phyloP scores from a whole-genome alignment of 2,329 filamentous ascomycete species.

The Canariomyces notabilis region DNA sequence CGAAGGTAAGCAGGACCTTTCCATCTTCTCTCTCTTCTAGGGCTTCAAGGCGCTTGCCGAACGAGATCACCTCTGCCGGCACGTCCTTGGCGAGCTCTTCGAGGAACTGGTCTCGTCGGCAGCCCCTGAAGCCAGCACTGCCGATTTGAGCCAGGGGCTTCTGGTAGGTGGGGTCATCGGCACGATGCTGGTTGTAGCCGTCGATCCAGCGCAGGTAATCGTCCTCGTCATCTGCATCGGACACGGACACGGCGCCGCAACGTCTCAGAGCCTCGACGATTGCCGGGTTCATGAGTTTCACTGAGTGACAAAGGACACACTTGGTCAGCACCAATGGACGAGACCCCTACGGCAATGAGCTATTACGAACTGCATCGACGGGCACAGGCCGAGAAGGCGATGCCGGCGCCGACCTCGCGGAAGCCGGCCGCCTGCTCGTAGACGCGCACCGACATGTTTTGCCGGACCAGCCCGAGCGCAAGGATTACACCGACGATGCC shows the following conservation, averaged over 20 bases:
- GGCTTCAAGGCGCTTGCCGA: constrained; percentile 28
- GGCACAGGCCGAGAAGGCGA: constrained; percentile 42
- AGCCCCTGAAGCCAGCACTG: constrained; percentile 31
- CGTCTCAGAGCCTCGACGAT: constrained; percentile 32
- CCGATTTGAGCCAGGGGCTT: constrained; percentile 31
- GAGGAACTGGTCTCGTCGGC: constrained; percentile 32
- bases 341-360: too few species aligned
- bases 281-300: constrained; percentile 33
- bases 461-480: constrained; percentile 36
- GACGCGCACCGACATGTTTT: constrained; percentile 34
- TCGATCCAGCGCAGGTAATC: constrained; percentile 34
- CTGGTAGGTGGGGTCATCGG: constrained; percentile 25
- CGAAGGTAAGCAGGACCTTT: constrained; percentile 27
- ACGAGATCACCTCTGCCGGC: constrained; percentile 21
- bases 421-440: constrained; percentile 38
- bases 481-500: constrained; percentile 42
- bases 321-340: too few species aligned
- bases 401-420: constrained; percentile 42
- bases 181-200: constrained; percentile 18
- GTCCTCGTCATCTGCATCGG: constrained; percentile 25
- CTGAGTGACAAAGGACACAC: too few species aligned
- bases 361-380: constrained; percentile 36
- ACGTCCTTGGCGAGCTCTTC: constrained; percentile 29
- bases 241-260: too few species aligned
- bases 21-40: constrained; percentile 23